phyloP scores from a whole-genome alignment of 2,329 filamentous ascomycete species.

The Erysiphe neolycopersici region DNA sequence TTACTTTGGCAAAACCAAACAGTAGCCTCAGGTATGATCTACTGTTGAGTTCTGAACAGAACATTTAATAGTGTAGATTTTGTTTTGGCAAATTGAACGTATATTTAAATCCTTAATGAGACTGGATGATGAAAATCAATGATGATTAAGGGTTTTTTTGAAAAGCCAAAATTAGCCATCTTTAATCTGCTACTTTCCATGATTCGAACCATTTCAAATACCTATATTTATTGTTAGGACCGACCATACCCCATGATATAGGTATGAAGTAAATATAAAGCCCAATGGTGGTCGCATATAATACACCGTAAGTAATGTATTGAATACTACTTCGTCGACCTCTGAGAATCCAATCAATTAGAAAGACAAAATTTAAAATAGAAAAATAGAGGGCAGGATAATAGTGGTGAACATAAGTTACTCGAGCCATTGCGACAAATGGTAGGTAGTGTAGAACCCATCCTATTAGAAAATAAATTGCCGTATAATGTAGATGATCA shows the following conservation, averaged over 20 bases:
- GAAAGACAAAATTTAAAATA: conserved; percentile 70
- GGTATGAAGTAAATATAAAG: conserved; percentile 79
- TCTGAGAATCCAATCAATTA: conserved; percentile 57
- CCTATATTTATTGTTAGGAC: conserved; percentile 54
- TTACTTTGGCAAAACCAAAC: no score
- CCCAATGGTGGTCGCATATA: conserved; percentile 52
- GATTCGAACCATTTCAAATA: conserved; percentile 83
- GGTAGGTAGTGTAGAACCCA: conserved; percentile 95
- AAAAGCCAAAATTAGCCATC: background rate
- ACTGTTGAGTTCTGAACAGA: no score
- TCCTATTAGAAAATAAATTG: conserved; percentile 69
- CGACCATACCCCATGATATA: conserved; percentile 90
- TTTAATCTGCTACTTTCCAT: conserved; percentile 29
- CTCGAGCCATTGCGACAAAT: conserved; percentile 91
- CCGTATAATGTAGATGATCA: conserved; percentile 84
- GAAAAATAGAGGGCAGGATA: conserved; percentile 97
- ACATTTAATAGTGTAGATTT: background rate
- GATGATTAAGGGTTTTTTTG: no score
- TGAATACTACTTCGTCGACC: conserved; percentile 36
- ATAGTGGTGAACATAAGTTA: conserved; percentile 98
- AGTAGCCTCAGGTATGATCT: no score
- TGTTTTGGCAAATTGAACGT: background rate
- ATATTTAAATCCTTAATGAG: no score
- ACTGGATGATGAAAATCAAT: no score
- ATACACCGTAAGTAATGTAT: conserved; percentile 38